phyloP scores from a whole-genome alignment of 371 early-diverging fungal species.

The Saksenaea vasiformis region DNA sequence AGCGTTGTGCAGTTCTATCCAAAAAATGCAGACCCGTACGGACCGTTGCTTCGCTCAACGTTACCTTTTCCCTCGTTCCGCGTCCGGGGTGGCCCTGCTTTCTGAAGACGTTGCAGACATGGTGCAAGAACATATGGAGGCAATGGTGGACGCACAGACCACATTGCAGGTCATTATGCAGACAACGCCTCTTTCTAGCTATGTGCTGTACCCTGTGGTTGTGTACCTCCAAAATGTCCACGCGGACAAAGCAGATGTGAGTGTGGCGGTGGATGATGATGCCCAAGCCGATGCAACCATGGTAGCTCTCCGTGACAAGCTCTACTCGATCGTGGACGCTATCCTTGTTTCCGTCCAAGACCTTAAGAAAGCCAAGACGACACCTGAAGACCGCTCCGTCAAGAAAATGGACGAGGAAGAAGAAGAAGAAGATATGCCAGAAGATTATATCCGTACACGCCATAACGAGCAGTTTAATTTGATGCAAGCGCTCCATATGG shows the following conservation, averaged over 20 bases:
- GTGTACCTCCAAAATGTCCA: slow-evolving; percentile 16
- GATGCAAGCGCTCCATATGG: slow-evolving; percentile 41
- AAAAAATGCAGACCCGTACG: slow-evolving; percentile 28
- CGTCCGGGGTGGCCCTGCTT: slow-evolving; percentile 28
- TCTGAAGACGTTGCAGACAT: slow-evolving; percentile 32
- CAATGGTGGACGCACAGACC: neutral
- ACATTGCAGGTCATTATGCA: slow-evolving; percentile 9
- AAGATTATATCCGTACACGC: slow-evolving; percentile 49
- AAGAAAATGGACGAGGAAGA: slow-evolving; percentile 32
- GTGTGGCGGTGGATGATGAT: too few species aligned
- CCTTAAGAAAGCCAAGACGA: slow-evolving; percentile 36
- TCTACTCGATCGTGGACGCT: slow-evolving; percentile 37
- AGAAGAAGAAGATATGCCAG: slow-evolving; percentile 57
- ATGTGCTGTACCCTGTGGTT: slow-evolving; percentile 28
- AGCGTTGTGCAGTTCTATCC: slow-evolving; percentile 16
- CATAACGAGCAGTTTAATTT: slow-evolving; percentile 30
- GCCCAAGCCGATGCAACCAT: neutral
- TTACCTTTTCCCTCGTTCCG: slow-evolving; percentile 32
- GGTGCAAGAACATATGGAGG: slow-evolving; percentile 11
- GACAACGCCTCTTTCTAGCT: slow-evolving; percentile 10
- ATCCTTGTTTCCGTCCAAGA: slow-evolving; percentile 48
- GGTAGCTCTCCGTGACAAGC: slow-evolving; percentile 27
- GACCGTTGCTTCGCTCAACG: slow-evolving; percentile 37
- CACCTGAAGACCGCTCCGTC: neutral
- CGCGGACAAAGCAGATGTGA: neutral